phyloP scores from a whole-genome alignment of 495 filamentous ascomycete genomes.

The Penicillium bovifimosum region DNA sequence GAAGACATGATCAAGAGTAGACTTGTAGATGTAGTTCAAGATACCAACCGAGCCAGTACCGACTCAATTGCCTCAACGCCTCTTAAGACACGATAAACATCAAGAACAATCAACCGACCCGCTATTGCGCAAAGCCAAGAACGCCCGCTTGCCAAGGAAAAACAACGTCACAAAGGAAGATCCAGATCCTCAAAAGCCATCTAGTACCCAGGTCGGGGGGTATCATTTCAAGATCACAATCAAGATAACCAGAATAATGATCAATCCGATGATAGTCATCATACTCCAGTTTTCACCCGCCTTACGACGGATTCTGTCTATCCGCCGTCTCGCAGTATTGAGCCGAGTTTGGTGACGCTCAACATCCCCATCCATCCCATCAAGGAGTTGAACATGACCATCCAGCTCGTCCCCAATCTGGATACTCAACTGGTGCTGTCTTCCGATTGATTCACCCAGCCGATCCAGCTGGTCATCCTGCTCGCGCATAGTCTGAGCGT shows the following conservation, averaged over 20 bases:
- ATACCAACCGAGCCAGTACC: neutral
- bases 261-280: constrained; percentile 69
- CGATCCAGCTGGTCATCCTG: constrained; percentile 92
- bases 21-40: constrained; percentile 5
- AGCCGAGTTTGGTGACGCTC: constrained; percentile 75
- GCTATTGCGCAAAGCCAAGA: constrained; percentile 5
- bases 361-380: constrained; percentile 77
- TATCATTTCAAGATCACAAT: constrained; percentile 71
- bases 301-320: constrained; percentile 63
- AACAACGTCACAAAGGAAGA: constrained; percentile 7
- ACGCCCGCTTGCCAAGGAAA: constrained; percentile 25
- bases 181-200: neutral
- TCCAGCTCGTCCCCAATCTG: constrained; percentile 97
- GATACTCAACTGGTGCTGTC: constrained; percentile 88
- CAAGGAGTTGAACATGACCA: constrained; percentile 78
- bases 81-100: constrained; percentile 8
- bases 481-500: constrained; percentile 68
- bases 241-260: constrained; percentile 69
- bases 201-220: neutral
- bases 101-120: constrained; percentile 3
- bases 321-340: constrained; percentile 62
- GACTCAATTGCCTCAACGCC: constrained; percentile 13
- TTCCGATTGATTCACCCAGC: constrained; percentile 77
- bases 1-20: neutral
- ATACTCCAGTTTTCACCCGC: constrained; percentile 77